A percentile compares a stretch with the other conserved stretches of the same genome.
phyloP scores from a whole-genome alignment of 257 asterid genomes.

The Plantago ovata region DNA sequence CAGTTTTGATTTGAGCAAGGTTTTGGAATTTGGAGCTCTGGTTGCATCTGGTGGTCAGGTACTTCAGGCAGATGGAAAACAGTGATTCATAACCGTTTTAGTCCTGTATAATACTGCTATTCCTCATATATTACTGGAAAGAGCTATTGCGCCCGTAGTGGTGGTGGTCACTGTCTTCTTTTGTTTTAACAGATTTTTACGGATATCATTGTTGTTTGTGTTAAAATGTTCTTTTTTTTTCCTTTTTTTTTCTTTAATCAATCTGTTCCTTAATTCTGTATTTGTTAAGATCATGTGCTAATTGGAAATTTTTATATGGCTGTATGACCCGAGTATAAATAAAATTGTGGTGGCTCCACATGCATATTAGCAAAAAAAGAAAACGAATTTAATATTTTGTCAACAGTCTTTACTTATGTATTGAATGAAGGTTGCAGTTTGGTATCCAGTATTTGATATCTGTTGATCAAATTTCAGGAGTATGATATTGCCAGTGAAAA shows the following conservation, averaged over 20 bases:
- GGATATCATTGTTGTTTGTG: neutral
- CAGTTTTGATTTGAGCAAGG: constrained; percentile 96
- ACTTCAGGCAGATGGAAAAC: constrained; percentile 21
- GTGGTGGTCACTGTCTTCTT: neutral
- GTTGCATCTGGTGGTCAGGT: constrained; percentile 99
- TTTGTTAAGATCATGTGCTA: constrained; percentile 2
- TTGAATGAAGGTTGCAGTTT: constrained; percentile 13
- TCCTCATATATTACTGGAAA: neutral
- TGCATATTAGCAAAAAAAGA: neutral
- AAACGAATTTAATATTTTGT: constrained; percentile 1
- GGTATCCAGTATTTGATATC: constrained; percentile 19
- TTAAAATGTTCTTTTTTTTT: neutral
- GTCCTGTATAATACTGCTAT: neutral
- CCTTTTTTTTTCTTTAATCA: neutral
- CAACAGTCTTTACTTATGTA: constrained; percentile 9
- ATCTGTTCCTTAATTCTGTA: constrained; percentile 5
- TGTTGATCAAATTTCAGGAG: constrained; percentile 54
- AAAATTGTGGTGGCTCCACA: constrained; percentile 4
- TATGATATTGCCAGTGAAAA: constrained; percentile 78
- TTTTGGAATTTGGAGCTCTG: constrained; percentile 95
- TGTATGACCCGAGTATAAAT: constrained; percentile 1
- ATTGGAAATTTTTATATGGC: constrained; percentile 6
- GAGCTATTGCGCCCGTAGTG: neutral
- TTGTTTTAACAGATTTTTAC: neutral
- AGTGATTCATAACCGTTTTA: constrained; percentile 11